Conservation (phyloP, 2,329 filamentous ascomycete species). For the Monosporascus sp. region DNA sequence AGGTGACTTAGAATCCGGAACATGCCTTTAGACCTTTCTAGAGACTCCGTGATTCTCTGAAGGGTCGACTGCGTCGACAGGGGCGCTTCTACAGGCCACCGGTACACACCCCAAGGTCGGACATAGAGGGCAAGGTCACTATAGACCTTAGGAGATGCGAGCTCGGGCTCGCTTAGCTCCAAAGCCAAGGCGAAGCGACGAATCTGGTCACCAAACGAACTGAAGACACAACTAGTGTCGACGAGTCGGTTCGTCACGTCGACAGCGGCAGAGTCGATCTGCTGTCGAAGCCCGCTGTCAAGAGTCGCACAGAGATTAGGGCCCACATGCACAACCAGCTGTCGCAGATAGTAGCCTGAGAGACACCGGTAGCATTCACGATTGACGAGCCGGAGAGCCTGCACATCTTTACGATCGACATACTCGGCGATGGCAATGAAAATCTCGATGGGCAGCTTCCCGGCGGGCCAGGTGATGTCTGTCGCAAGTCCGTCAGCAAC, state of each 20-base stretch:
- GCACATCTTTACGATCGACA: conserved; percentile 36
- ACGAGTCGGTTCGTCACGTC: conserved; percentile 17
- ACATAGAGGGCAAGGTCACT: conserved; percentile 46
- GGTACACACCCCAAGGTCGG: conserved; percentile 60
- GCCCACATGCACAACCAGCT: conserved; percentile 61
- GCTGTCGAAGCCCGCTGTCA: conserved; percentile 20
- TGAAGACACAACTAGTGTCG: conserved; percentile 45
- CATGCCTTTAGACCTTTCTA: conserved; percentile 59
- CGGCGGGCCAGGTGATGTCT: conserved; percentile 6
- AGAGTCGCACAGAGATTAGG: conserved; percentile 56
- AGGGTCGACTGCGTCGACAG: conserved; percentile 52
- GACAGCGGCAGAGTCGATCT: conserved; percentile 1
- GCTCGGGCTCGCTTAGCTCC: conserved; percentile 54
- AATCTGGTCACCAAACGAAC: conserved; percentile 56
- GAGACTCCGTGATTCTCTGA: conserved; percentile 55
- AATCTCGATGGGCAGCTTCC: conserved; percentile 52
- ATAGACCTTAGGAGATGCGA: conserved; percentile 51
- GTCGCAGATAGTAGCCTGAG: conserved; percentile 40
- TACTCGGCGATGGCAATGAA: conserved; percentile 52
- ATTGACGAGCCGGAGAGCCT: conserved; percentile 56
- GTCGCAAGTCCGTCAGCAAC: background rate
- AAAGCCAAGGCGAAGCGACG: conserved; percentile 62
- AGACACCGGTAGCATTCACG: conserved; percentile 39
- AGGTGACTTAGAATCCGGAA: conserved; percentile 55
- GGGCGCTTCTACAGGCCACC: conserved; percentile 58